Conservation (phyloP, 1,284 basidiomycete genomes). For the Sphagnurus paluster region DNA sequence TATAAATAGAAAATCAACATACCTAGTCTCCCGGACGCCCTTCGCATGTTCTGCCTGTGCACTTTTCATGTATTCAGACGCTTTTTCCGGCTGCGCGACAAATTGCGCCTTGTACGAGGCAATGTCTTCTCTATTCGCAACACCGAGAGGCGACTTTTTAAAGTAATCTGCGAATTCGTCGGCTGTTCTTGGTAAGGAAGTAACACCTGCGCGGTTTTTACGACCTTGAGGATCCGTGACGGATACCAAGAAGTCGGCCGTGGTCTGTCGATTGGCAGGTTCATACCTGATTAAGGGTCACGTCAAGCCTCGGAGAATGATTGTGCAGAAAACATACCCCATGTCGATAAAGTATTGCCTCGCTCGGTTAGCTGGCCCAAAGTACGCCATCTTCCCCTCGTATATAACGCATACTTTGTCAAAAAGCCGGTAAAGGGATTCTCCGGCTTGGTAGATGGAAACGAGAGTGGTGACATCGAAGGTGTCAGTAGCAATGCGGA, state of each 20-base stretch:
- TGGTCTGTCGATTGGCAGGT: slow-evolving; percentile 39
- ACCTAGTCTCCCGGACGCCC: slow-evolving; percentile 32
- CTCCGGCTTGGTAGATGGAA: slow-evolving; percentile 74
- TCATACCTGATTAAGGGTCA: slow-evolving; percentile 27
- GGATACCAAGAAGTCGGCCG: slow-evolving; percentile 37
- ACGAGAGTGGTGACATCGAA: slow-evolving; percentile 56
- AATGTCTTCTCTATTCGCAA: slow-evolving; percentile 46
- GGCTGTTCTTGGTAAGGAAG: slow-evolving; percentile 56
- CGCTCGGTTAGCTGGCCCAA: slow-evolving; percentile 61
- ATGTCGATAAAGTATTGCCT: slow-evolving; percentile 68
- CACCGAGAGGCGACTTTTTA: slow-evolving; percentile 37
- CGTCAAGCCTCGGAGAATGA: too few species aligned
- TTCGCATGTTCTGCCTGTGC: slow-evolving; percentile 52
- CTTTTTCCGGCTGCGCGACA: slow-evolving; percentile 37
- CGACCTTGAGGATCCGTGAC: slow-evolving; percentile 47
- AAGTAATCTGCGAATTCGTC: slow-evolving; percentile 61
- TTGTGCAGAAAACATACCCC: slow-evolving; percentile 62
- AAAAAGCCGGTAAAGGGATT: slow-evolving; percentile 57
- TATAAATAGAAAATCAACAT: not conserved
- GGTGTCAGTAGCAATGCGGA: slow-evolving; percentile 64
- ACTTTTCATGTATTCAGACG: slow-evolving; percentile 47
- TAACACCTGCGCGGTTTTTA: slow-evolving; percentile 45
- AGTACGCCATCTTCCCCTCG: slow-evolving; percentile 75
- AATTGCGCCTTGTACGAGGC: slow-evolving; percentile 40
- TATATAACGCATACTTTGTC: slow-evolving; percentile 64